phyloP scores from a whole-genome alignment of 2,329 filamentous ascomycete species.

The Botrytis squamosa region DNA sequence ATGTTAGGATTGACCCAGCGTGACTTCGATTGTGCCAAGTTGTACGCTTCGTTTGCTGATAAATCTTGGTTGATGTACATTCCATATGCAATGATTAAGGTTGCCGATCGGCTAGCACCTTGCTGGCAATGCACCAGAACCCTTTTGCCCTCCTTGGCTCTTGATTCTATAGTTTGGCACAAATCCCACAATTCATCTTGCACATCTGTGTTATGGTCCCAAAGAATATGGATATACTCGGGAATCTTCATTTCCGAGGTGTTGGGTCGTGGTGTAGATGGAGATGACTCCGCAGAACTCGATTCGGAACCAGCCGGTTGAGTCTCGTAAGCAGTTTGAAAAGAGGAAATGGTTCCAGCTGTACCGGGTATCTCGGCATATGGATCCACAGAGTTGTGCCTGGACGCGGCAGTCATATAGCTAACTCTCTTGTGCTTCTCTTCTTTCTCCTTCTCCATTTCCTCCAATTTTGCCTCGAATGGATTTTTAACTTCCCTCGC shows the following conservation, averaged over 20 bases:
- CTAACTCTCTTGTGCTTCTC: conserved; percentile 35
- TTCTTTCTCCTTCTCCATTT: conserved; percentile 35
- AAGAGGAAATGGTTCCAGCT: conserved; percentile 56
- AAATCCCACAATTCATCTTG: conserved; percentile 72
- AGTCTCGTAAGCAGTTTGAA: conserved; percentile 61
- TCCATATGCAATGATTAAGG: conserved; percentile 82
- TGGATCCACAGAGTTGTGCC: conserved; percentile 17
- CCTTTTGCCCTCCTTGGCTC: conserved; percentile 70
- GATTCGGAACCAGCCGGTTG: conserved; percentile 40
- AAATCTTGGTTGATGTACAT: conserved; percentile 74
- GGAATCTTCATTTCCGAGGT: conserved; percentile 52
- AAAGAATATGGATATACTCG: conserved; percentile 83
- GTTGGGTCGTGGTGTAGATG: conserved; percentile 57
- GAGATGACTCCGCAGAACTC: conserved; percentile 39
- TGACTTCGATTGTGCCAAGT: conserved; percentile 76
- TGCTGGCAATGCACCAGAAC: conserved; percentile 84
- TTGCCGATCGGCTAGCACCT: conserved; percentile 80
- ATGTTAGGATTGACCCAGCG: conserved; percentile 90
- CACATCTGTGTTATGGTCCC: conserved; percentile 88
- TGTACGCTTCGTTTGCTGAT: conserved; percentile 80
- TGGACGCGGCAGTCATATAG: conserved; percentile 36
- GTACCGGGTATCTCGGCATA: conserved; percentile 46
- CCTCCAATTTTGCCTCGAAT: conserved; percentile 57
- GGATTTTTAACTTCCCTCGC: conserved; percentile 80
- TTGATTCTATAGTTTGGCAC: conserved; percentile 73